phyloP scores from a whole-genome alignment of 805 yeast species.

The Saccharomycopsis amapae region DNA sequence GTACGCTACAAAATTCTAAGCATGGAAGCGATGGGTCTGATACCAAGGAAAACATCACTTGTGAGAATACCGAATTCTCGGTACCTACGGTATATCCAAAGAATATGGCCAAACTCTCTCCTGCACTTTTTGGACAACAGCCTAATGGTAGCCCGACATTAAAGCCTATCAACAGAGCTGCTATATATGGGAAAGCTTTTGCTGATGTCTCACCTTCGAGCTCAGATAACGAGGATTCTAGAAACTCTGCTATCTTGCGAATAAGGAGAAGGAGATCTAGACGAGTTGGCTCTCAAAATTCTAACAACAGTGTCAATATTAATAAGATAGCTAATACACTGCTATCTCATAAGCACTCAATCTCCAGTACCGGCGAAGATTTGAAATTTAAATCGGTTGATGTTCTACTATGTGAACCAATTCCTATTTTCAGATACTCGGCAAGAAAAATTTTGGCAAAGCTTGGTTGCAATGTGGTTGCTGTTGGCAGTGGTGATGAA shows the following conservation, averaged over 20 bases:
- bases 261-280: constrained; percentile 50
- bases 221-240: constrained; percentile 60
- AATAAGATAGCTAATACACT: not conserved
- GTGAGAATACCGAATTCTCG: not conserved
- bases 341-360: not conserved
- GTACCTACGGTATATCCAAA: constrained; percentile 1
- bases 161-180: not conserved
- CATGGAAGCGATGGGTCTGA: not conserved
- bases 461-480: constrained; percentile 73
- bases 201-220: constrained; percentile 40
- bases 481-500: constrained; percentile 76
- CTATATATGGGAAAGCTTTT: constrained; percentile 13
- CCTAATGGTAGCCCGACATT: constrained; percentile 3
- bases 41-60: too few species aligned
- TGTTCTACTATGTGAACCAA: constrained; percentile 78
- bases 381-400: constrained; percentile 38
- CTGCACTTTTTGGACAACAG: not conserved
- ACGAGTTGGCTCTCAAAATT: constrained; percentile 25
- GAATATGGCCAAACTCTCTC: constrained; percentile 1
- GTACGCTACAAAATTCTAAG: not conserved
- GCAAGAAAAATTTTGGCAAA: constrained; percentile 55
- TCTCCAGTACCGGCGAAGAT: constrained; percentile 4
- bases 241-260: constrained; percentile 43
- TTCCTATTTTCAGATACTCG: constrained; percentile 71
- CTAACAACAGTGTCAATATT: not conserved